Percentiles rank a stretch among this genome's conserved stretches.
phyloP scores from a whole-genome alignment of 306 rosid species.

The peach (Prunus persica) region DNA sequence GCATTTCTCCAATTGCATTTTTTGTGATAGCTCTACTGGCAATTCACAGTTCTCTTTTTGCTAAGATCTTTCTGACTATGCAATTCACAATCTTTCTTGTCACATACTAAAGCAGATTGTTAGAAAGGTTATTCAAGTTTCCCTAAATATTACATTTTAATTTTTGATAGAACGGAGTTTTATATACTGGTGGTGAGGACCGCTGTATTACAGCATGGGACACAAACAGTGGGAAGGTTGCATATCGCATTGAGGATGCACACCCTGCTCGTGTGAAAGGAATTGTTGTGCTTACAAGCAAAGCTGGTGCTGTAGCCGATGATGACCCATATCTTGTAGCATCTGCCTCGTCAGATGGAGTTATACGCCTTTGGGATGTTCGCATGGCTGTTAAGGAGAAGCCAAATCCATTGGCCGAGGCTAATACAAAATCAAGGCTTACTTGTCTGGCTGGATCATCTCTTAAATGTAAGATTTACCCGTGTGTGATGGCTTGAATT shows the following conservation, averaged over 20 bases:
- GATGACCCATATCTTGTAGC: conserved; percentile 74
- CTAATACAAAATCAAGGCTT: conserved; percentile 70
- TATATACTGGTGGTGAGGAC: conserved; percentile 85
- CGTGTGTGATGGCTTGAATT: not conserved
- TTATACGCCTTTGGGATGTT: conserved; percentile 88
- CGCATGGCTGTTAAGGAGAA: conserved; percentile 68
- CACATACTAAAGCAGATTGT: not conserved
- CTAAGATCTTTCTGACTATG: not conserved
- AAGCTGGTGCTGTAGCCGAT: conserved; percentile 36
- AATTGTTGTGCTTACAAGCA: conserved; percentile 52
- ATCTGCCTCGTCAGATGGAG: conserved; percentile 88
- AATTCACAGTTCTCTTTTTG: not conserved
- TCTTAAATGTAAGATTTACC: conserved; percentile 55
- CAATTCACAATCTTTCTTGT: not conserved
- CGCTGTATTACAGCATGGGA: conserved; percentile 79
- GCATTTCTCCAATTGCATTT: not conserved
- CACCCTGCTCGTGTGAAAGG: conserved; percentile 83
- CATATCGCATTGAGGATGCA: conserved; percentile 71
- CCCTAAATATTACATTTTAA: not conserved
- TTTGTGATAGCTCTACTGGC: not conserved
- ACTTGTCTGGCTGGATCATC: conserved; percentile 89
- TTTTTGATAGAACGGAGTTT: conserved; percentile 64
- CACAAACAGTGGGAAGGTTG: conserved; percentile 66
- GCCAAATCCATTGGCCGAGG: conserved; percentile 73
- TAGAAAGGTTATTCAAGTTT: not conserved